Evolutionary conservation across 495 filamentous ascomycete genomes (phyloP), one percentile per base, ranked within the genome.

Genomic region (Parachaetomium inaequale): DNA sequence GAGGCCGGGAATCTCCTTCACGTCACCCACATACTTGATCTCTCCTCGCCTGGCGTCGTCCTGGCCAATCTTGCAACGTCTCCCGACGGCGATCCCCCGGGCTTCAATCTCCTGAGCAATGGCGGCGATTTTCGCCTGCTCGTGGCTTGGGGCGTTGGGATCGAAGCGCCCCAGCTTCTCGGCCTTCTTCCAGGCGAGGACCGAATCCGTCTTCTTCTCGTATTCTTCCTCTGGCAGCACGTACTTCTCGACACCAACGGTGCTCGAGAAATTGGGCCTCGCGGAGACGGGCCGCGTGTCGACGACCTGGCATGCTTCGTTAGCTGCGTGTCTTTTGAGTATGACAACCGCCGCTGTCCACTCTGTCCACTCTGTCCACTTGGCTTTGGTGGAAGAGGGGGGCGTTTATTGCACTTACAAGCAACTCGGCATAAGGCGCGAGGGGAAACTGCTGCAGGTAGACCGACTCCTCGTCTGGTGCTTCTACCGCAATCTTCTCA

Each of bases 151-250:
- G 7, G 92, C 90, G 66, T 84, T 82, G 3, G 94, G 94, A 71
- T 97, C 92, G 75, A 98, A 98, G 31, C 94, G 92, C 40, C 94
- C 94, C 25, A 98, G 82, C 68, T 96, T 91, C 67, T 96, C 86
- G 23, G 85, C 81, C 75, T 88, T 90, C 79, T 98, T 98, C 90
- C 91, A 97, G 11, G 92, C 89, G 43, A 96, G 82, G 17, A 98
- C 94, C 26, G 88, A 92, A 76, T 96, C 89, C 28, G 85, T 77
- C 59, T 90, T 90, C 58, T 84, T 83, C 68, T 90, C 89, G 78
- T 98, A 98, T 59, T 90, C 86, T 21, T 87, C 84, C 31, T 81
- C 76, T 21, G 92, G 90, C 74, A 98, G 85, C 61, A 85, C 84
- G 70, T 91, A 97, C 73, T 97, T 98, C 25, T 88, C 84, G 14